phyloP scores from a whole-genome alignment of 495 filamentous ascomycete species.

The Saxispiralis lemnorum region DNA sequence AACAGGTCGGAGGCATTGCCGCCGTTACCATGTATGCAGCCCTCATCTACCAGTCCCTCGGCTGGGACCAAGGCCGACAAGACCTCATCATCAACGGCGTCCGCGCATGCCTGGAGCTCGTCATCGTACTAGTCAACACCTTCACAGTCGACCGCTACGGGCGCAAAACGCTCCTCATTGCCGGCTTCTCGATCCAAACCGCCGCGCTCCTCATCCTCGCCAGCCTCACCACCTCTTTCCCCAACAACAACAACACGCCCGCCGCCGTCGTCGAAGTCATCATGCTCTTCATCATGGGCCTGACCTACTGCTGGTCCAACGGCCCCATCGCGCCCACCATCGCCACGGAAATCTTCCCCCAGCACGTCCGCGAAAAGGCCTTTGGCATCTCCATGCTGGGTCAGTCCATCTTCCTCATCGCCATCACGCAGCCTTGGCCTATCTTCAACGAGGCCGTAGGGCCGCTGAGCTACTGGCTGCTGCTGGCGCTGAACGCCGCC shows the following conservation, averaged over 20 bases:
- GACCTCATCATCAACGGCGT: conserved; percentile 25
- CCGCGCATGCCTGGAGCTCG: conserved; percentile 23
- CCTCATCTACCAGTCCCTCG: conserved; percentile 26
- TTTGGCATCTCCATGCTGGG: conserved; percentile 24
- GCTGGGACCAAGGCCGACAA: conserved; percentile 24
- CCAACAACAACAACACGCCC: conserved; percentile 22
- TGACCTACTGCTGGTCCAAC: conserved; percentile 27
- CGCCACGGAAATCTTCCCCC: conserved; percentile 26
- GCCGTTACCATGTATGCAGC: conserved; percentile 25
- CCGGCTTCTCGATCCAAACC: conserved; percentile 23
- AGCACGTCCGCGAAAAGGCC: conserved; percentile 26
- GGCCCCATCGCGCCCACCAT: conserved; percentile 23
- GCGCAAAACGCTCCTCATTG: conserved; percentile 20
- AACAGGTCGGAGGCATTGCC: conserved; percentile 19
- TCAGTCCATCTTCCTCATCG: conserved; percentile 22
- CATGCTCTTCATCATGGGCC: conserved; percentile 25
- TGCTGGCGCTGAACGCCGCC: conserved; percentile 23
- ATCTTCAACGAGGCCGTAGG: conserved; percentile 23
- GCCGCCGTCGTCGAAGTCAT: conserved; percentile 24
- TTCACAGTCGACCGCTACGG: conserved; percentile 27
- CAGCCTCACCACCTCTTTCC: conserved; percentile 23
- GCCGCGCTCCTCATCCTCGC: conserved; percentile 22
- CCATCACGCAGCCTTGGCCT: conserved; percentile 26
- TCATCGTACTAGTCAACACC: conserved; percentile 26
- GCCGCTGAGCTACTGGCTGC: conserved; percentile 22